phyloP scores from a whole-genome alignment of 441 rosid genomes.

The Populus trichocarpa region DNA sequence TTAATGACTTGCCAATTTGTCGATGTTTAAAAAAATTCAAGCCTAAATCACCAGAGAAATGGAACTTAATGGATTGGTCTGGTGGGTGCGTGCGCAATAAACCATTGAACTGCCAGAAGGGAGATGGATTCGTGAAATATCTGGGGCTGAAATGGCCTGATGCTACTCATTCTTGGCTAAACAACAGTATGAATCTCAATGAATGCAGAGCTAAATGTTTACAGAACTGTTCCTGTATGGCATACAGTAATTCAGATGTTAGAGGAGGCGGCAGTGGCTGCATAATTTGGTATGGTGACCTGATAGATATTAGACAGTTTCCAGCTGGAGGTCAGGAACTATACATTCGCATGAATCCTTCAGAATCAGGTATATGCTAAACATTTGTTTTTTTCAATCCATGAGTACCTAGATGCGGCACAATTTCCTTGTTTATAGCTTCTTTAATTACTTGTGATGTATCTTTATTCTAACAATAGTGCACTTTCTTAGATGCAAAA shows the following conservation, averaged over 20 bases:
- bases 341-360: constrained; percentile 23
- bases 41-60: constrained; percentile 9
- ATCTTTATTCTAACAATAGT: background rate
- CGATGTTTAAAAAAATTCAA: constrained; percentile 17
- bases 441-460: background rate
- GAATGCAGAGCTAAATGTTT: constrained; percentile 14
- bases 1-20: constrained; percentile 6
- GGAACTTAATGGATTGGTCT: constrained; percentile 2
- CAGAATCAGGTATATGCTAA: constrained; percentile 25
- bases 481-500: background rate
- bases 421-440: background rate
- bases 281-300: constrained; percentile 16
- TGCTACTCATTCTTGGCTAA: constrained; percentile 4
- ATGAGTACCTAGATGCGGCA: background rate
- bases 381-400: background rate
- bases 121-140: constrained; percentile 12
- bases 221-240: constrained; percentile 16
- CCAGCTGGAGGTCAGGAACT: constrained; percentile 22
- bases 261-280: constrained; percentile 26
- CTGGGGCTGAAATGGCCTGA: constrained; percentile 7
- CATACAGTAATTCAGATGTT: constrained; percentile 13
- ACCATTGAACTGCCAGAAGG: constrained; percentile 3
- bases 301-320: constrained; percentile 28
- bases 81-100: constrained; percentile 4
- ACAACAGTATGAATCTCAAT: constrained; percentile 7